A percentile compares a stretch with the other conserved stretches of the same genome.
These are phyloP conservation scores for Tetracentron sinense DNA, from an alignment of 164 flowering plant genomes.

Conservation along the genomic window DNA sequence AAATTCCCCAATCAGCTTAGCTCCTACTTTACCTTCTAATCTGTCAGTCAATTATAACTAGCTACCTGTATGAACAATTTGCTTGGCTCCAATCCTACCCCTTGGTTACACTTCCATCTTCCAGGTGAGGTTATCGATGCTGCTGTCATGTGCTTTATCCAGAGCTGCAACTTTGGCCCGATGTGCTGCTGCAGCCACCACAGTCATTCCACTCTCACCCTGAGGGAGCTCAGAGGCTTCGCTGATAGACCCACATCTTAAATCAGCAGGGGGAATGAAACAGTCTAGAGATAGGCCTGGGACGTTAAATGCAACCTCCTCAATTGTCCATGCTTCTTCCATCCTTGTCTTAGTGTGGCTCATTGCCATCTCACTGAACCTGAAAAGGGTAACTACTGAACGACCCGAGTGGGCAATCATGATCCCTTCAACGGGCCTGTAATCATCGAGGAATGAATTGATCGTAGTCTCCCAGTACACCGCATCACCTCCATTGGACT, in stretches of 20 bases:
- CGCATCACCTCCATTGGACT: constrained; percentile 60
- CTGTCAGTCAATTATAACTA: constrained; percentile 38
- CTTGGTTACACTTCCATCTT: constrained; percentile 51
- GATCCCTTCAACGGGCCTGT: constrained; percentile 67
- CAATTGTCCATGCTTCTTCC: constrained; percentile 85
- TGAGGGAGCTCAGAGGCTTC: constrained; percentile 70
- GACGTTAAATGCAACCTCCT: constrained; percentile 76
- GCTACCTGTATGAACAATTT: constrained; percentile 59
- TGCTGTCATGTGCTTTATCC: constrained; percentile 40
- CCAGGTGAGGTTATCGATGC: constrained; percentile 48
- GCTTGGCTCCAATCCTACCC: constrained; percentile 22
- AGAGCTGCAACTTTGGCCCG: constrained; percentile 64
- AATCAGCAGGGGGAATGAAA: constrained; percentile 79
- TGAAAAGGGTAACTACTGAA: constrained; percentile 66
- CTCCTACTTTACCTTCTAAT: constrained; percentile 24
- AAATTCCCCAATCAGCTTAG: constrained; percentile 24
- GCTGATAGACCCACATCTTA: constrained; percentile 54
- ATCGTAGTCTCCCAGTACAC: constrained; percentile 88
- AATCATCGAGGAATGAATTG: constrained; percentile 63
- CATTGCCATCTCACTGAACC: constrained; percentile 78
- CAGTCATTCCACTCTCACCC: constrained; percentile 54
- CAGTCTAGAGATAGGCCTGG: constrained; percentile 74
- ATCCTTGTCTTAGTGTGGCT: constrained; percentile 78
- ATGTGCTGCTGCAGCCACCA: constrained; percentile 36
- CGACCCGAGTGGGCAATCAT: constrained; percentile 80